Conservation (phyloP, 441 rosid genomes). For the Erodium moschatum region DNA sequence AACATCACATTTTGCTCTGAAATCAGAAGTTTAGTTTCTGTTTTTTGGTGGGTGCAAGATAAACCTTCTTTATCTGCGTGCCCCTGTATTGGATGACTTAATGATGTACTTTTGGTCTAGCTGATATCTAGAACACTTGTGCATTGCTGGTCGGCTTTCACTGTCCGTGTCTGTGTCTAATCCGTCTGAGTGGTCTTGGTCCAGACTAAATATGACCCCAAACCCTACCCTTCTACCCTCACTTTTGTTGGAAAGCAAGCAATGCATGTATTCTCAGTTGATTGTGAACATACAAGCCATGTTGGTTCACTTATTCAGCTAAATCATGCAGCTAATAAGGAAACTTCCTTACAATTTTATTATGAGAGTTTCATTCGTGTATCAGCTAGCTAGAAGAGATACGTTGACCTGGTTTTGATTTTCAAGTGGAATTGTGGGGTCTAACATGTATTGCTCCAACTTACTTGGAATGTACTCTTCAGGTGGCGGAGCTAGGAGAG, state of each 20-base stretch:
- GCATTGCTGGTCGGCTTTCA: neutral
- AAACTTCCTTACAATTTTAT: neutral
- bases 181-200: no score
- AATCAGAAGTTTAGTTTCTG: neutral
- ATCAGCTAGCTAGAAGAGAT: neutral
- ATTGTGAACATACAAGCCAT: neutral
- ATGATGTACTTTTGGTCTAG: neutral
- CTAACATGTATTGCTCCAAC: neutral
- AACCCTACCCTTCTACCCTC: neutral
- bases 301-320: neutral
- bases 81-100: neutral
- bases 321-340: neutral
- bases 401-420: neutral
- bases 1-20: neutral
- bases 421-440: neutral
- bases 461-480: neutral
- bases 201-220: no score
- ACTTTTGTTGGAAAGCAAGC: neutral
- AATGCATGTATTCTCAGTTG: neutral
- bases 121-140: slow-evolving; percentile 1
- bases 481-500: no score
- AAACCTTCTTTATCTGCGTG: neutral
- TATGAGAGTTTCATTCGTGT: neutral
- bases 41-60: neutral
- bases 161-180: no score